Evolutionary conservation across 2,329 filamentous ascomycete species (phyloP).

Genomic region (Penicillium sp.): DNA sequence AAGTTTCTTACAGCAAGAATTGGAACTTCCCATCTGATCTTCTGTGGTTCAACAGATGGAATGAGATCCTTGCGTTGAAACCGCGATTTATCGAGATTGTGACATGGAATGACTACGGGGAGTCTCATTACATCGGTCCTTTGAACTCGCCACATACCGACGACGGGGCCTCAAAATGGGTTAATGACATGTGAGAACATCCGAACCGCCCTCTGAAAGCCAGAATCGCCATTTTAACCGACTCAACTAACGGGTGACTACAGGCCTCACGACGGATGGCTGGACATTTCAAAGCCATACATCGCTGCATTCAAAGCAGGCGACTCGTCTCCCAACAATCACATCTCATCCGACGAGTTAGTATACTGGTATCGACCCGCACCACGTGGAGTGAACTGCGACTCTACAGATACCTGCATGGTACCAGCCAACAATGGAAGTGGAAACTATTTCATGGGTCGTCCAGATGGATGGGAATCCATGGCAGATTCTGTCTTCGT

Average conservation of each 20-base stretch:
- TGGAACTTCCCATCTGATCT: slow-evolving; percentile 50
- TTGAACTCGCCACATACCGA: slow-evolving; percentile 41
- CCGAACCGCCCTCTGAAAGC: no score
- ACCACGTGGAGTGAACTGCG: slow-evolving; percentile 48
- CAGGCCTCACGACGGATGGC: slow-evolving; percentile 54
- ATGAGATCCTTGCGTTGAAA: slow-evolving; percentile 43
- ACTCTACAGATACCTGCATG: slow-evolving; percentile 53
- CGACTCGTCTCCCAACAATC: slow-evolving; percentile 32
- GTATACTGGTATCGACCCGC: slow-evolving; percentile 58
- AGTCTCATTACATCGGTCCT: slow-evolving; percentile 54
- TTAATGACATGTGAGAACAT: slow-evolving; percentile 46
- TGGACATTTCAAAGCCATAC: slow-evolving; percentile 54
- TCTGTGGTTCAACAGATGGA: slow-evolving; percentile 46
- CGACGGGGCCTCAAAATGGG: slow-evolving; percentile 48
- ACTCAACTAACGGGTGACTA: background rate
- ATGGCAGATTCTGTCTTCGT: slow-evolving; percentile 54
- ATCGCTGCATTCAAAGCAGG: slow-evolving; percentile 54
- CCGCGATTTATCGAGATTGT: slow-evolving; percentile 51
- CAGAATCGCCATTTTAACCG: background rate
- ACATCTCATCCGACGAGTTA: slow-evolving; percentile 50
- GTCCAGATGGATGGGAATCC: slow-evolving; percentile 51
- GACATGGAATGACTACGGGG: slow-evolving; percentile 55
- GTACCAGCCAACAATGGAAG: slow-evolving; percentile 47
- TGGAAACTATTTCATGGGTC: slow-evolving; percentile 54
- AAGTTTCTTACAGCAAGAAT: slow-evolving; percentile 51